Evolutionary conservation across 495 filamentous ascomycete genomes (phyloP).

Genomic region (Geoglossum glabrum): DNA sequence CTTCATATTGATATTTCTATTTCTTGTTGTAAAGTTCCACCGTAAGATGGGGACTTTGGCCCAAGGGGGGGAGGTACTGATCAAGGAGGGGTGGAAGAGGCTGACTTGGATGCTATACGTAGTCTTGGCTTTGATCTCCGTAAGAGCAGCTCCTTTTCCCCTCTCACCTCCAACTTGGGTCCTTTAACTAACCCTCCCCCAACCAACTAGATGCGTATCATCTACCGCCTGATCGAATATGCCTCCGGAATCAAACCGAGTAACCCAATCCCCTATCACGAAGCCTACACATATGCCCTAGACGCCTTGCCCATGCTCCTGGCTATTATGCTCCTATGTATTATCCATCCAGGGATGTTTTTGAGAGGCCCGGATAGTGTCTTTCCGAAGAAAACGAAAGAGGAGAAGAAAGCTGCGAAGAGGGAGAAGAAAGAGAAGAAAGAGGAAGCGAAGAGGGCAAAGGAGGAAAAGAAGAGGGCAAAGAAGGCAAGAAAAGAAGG

Average conservation of each 20-base stretch:
- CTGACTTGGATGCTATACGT: conserved; percentile 31
- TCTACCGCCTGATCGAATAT: conserved; percentile 39
- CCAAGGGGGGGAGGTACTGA: not conserved
- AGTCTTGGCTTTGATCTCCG: conserved; percentile 29
- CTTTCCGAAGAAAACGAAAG: conserved; percentile 17
- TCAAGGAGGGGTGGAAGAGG: conserved; percentile 20
- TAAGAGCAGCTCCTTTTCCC: conserved; percentile 13
- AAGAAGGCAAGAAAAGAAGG: not conserved
- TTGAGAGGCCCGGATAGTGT: conserved; percentile 26
- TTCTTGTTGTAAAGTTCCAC: conserved; percentile 29
- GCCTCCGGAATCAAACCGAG: conserved; percentile 17
- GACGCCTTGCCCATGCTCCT: conserved; percentile 39
- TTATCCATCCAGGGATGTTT: conserved; percentile 32
- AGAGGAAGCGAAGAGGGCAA: conserved; percentile 11
- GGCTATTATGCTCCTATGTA: conserved; percentile 24
- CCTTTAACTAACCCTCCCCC: not conserved
- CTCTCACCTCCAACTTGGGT: not conserved
- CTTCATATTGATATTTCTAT: conserved; percentile 34
- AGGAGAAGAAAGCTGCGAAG: conserved; percentile 19
- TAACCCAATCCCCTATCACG: conserved; percentile 29
- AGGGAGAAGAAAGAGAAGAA: conserved; percentile 15
- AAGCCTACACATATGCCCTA: conserved; percentile 32
- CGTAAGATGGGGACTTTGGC: conserved; percentile 13
- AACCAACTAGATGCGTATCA: conserved; percentile 27
- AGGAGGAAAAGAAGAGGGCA: not conserved